These are phyloP conservation scores for Xanthoconium stramineum DNA, from an alignment of 768 basidiomycete species.

Conservation along the genomic window DNA sequence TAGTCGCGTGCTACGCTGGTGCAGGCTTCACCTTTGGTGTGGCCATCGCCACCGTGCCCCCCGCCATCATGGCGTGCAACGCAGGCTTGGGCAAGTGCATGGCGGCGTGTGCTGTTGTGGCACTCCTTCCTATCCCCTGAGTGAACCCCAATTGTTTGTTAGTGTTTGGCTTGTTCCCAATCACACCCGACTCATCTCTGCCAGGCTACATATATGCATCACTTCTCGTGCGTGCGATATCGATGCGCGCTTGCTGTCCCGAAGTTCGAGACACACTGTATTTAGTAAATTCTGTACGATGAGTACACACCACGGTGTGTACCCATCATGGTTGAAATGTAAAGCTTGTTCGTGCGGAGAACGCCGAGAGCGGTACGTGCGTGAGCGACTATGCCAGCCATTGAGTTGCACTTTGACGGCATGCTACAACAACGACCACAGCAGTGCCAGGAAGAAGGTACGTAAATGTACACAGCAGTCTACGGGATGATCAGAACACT, in stretches of 20 bases:
- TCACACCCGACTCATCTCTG: not conserved
- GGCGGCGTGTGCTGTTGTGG: conserved; percentile 19
- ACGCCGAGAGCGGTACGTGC: not conserved
- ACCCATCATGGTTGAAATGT: not conserved
- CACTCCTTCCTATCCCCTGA: conserved; percentile 26
- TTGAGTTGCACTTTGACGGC: too few relatives aligned
- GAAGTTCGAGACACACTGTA: conserved; percentile 3
- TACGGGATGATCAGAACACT: not conserved
- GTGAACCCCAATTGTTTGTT: not conserved
- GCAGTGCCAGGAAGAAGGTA: conserved; percentile 24
- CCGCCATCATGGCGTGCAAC: conserved; percentile 24
- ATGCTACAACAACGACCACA: too few relatives aligned
- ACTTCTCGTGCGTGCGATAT: too few relatives aligned
- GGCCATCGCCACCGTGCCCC: conserved; percentile 15
- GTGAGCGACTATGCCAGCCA: not conserved
- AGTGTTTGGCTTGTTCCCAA: not conserved
- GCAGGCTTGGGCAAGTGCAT: conserved; percentile 22
- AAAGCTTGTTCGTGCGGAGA: not conserved
- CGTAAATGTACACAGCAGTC: not conserved
- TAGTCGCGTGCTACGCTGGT: conserved; percentile 19
- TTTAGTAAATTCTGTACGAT: too few relatives aligned
- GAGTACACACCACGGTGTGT: not conserved
- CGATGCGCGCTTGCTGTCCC: conserved; percentile 3
- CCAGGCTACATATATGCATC: too few relatives aligned
- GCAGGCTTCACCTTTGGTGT: conserved; percentile 26